Evolutionary conservation across 1,284 basidiomycete species (phyloP).

Genomic region (Pseudozyma thailandica): DNA sequence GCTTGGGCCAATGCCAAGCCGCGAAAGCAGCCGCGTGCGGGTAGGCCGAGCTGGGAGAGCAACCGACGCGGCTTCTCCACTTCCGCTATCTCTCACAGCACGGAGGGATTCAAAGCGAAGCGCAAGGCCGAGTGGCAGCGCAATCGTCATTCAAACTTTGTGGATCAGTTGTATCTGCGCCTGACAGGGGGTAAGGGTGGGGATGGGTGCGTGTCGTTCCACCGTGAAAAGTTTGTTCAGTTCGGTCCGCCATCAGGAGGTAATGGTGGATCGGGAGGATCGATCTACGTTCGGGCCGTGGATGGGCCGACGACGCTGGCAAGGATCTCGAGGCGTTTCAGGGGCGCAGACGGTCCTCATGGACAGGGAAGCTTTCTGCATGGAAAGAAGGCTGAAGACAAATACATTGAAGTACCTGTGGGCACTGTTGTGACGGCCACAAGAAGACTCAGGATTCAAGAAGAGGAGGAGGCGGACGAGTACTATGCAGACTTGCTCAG

Average conservation of each 20-base stretch:
- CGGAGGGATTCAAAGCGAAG: constrained; percentile 34
- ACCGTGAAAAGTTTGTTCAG: constrained; percentile 66
- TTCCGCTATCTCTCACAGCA: constrained; percentile 4
- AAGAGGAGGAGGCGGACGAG: constrained; percentile 43
- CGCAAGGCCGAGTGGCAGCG: constrained; percentile 59
- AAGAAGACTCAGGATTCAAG: constrained; percentile 32
- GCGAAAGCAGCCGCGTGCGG: constrained; percentile 7
- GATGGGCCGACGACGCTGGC: constrained; percentile 56
- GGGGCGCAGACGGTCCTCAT: constrained; percentile 58
- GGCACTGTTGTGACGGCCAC: constrained; percentile 64
- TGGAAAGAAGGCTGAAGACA: constrained; percentile 54
- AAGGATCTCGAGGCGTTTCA: constrained; percentile 49
- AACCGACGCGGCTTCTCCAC: constrained; percentile 11
- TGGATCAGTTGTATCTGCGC: constrained; percentile 57
- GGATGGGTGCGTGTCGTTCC: constrained; percentile 66
- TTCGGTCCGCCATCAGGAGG: constrained; percentile 66
- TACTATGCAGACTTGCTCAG: constrained; percentile 53
- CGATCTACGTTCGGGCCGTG: constrained; percentile 59
- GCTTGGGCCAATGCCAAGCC: neutral
- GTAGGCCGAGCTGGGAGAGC: neutral
- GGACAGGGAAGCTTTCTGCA: constrained; percentile 63
- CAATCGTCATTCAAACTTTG: constrained; percentile 56
- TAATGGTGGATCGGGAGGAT: constrained; percentile 62
- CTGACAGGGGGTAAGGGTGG: constrained; percentile 63
- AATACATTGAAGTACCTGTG: constrained; percentile 62